Conservation (phyloP, 2,329 filamentous ascomycete species). For the Trichophyton schoenleinii region DNA sequence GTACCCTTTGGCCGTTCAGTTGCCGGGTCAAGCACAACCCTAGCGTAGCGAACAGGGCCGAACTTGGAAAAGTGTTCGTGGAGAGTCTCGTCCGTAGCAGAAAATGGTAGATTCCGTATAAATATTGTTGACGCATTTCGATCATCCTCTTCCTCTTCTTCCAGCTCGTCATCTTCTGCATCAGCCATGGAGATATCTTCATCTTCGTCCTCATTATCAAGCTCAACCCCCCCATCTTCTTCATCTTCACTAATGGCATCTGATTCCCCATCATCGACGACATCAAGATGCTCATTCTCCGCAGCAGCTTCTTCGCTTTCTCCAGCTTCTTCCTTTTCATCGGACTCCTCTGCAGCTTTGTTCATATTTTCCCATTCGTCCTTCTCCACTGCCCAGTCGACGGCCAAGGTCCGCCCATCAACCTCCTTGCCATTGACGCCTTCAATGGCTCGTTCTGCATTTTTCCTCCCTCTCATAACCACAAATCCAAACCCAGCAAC, state of each 20-base stretch:
- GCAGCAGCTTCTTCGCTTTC: slow-evolving; percentile 42
- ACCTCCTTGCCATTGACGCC: slow-evolving; percentile 80
- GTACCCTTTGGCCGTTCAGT: slow-evolving; percentile 84
- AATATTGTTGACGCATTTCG: slow-evolving; percentile 68
- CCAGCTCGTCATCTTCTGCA: slow-evolving; percentile 34
- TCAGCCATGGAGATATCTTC: slow-evolving; percentile 26
- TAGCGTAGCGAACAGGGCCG: slow-evolving; percentile 76
- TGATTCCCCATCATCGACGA: slow-evolving; percentile 24
- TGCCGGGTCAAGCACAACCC: slow-evolving; percentile 74
- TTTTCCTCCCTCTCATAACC: slow-evolving; percentile 72
- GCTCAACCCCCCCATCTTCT: slow-evolving; percentile 28
- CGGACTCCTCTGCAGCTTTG: slow-evolving; percentile 30
- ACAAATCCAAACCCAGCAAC: slow-evolving; percentile 89
- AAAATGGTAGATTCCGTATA: slow-evolving; percentile 88
- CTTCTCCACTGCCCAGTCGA: slow-evolving; percentile 96
- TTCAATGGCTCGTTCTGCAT: slow-evolving; percentile 78
- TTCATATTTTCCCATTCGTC: slow-evolving; percentile 62
- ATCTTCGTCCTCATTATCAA: slow-evolving; percentile 33
- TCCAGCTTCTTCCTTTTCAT: slow-evolving; percentile 40
- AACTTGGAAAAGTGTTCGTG: slow-evolving; percentile 81
- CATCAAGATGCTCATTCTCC: slow-evolving; percentile 17
- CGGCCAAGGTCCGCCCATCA: slow-evolving; percentile 75
- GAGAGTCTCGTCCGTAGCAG: slow-evolving; percentile 66
- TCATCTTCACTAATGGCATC: slow-evolving; percentile 23
- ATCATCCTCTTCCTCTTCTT: slow-evolving; percentile 36